Evolutionary conservation across 495 filamentous ascomycete genomes (phyloP).

Genomic region (Echria macrotheca): DNA sequence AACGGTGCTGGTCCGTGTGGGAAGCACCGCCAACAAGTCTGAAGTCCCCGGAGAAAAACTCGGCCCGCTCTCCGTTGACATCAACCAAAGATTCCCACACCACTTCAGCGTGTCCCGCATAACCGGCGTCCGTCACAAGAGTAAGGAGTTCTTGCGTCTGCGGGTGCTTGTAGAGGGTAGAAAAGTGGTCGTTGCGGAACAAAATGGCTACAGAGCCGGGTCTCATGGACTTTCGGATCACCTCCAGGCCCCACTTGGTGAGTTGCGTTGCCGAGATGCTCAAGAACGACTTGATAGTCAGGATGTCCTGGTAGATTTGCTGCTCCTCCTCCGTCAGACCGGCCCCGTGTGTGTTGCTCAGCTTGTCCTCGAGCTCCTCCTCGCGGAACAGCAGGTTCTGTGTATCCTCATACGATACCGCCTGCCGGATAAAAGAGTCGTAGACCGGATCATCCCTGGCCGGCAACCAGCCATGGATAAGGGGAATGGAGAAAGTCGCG

Average conservation of each 20-base stretch:
- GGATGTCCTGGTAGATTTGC: constrained; percentile 68
- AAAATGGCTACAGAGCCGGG: constrained; percentile 80
- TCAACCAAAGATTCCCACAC: constrained; percentile 94
- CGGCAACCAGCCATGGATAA: constrained; percentile 94
- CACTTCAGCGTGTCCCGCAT: constrained; percentile 79
- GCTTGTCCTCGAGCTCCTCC: constrained; percentile 79
- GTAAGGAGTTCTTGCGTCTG: constrained; percentile 64
- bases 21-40: constrained; percentile 62
- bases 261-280: constrained; percentile 76
- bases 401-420: constrained; percentile 80
- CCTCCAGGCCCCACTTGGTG: constrained; percentile 71
- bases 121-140: constrained; percentile 89
- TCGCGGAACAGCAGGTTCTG: constrained; percentile 82
- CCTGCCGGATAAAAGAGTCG: constrained; percentile 62
- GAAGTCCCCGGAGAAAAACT: constrained; percentile 89
- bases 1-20: constrained; percentile 13
- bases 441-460: constrained; percentile 55
- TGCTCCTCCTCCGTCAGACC: constrained; percentile 61
- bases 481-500: constrained; percentile 75
- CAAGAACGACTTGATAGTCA: constrained; percentile 76
- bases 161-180: constrained; percentile 80
- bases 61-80: constrained; percentile 73
- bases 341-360: constrained; percentile 44
- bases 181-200: constrained; percentile 96
- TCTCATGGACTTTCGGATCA: constrained; percentile 56